Evolutionary conservation across 1,284 basidiomycete species (phyloP).

Genomic region (Melampsora occidentalis): DNA sequence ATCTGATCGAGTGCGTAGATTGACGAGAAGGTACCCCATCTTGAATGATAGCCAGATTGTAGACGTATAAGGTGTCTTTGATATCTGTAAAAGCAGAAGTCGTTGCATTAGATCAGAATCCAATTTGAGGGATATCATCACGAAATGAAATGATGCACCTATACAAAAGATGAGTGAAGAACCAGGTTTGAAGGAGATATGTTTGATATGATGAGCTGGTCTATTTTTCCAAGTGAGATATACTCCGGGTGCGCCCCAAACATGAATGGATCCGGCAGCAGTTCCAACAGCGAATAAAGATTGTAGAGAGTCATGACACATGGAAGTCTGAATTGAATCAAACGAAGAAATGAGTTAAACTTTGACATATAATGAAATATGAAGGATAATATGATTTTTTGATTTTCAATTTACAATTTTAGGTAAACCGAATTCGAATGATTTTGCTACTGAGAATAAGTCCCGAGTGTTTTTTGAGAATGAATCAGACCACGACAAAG

Average conservation of each 20-base stretch:
- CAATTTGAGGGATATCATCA: neutral
- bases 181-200: conserved; percentile 64
- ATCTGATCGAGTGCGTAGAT: conserved; percentile 60
- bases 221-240: conserved; percentile 61
- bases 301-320: conserved; percentile 63
- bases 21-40: conserved; percentile 61
- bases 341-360: neutral
- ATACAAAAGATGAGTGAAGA: conserved; percentile 64
- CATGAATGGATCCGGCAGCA: conserved; percentile 60
- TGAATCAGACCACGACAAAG: conserved; percentile 23
- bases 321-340: conserved; percentile 16
- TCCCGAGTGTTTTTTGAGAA: neutral
- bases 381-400: neutral
- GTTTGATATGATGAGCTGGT: conserved; percentile 61
- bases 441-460: conserved; percentile 18
- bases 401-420: neutral
- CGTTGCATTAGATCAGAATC: neutral
- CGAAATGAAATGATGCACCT: conserved; percentile 55
- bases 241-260: conserved; percentile 66
- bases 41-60: conserved; percentile 62
- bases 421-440: conserved; percentile 34
- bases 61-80: conserved; percentile 66
- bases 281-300: conserved; percentile 71
- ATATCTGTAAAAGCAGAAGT: conserved; percentile 59
- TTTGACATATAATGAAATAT: neutral